phyloP scores from a whole-genome alignment of 2,329 filamentous ascomycete genomes.

The Diplocarpon mali region DNA sequence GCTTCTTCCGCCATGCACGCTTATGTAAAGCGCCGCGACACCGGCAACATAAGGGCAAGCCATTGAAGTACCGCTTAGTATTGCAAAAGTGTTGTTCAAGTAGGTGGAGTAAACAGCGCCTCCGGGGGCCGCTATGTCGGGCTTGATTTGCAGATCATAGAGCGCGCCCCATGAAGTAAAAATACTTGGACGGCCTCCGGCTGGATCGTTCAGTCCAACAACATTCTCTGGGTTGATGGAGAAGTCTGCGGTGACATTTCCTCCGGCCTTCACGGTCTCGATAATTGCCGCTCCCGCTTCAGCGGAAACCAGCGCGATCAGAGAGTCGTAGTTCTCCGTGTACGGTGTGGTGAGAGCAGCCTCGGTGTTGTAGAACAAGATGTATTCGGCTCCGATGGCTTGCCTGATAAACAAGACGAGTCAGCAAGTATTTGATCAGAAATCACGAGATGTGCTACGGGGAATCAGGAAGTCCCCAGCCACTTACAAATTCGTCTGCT shows the following conservation, averaged over 20 bases:
- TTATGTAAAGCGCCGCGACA: constrained; percentile 9
- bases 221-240: constrained; percentile 1
- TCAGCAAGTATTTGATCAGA: too few species aligned
- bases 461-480: too few species aligned
- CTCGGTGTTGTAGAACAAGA: background rate
- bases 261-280: background rate
- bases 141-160: constrained; percentile 4
- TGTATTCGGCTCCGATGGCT: background rate
- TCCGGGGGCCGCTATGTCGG: constrained; percentile 8
- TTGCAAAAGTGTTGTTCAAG: constrained; percentile 2
- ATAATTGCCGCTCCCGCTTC: constrained; percentile 1
- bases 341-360: background rate
- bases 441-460: too few species aligned
- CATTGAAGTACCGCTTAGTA: constrained; percentile 12
- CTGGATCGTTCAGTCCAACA: background rate
- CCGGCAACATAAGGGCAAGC: constrained; percentile 12
- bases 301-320: background rate
- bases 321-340: background rate
- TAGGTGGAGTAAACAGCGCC: constrained; percentile 6
- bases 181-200: background rate
- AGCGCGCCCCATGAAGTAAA: constrained; percentile 1
- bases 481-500: background rate
- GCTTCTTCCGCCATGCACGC: constrained; percentile 1
- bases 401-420: too few species aligned
- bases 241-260: constrained; percentile 1